phyloP scores from a whole-genome alignment of 345 rosid genomes.

The Stellera chamaejasme region DNA sequence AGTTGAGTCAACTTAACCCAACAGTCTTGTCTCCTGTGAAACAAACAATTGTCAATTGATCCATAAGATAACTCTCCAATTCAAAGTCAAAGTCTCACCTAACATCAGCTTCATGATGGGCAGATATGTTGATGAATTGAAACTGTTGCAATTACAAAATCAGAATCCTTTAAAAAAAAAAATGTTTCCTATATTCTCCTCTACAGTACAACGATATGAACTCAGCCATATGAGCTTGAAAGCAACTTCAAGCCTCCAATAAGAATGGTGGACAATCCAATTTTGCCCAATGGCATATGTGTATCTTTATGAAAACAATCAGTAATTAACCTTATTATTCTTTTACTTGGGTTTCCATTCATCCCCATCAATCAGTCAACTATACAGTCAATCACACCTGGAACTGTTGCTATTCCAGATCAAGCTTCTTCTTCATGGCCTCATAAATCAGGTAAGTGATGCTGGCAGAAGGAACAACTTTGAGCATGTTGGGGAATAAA shows the following conservation, averaged over 20 bases:
- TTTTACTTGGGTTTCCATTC: conserved; percentile 8
- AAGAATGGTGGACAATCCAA: conserved; percentile 20
- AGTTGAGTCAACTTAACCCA: too few relatives aligned
- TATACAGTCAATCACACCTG: conserved; percentile 18
- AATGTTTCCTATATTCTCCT: conserved; percentile 14
- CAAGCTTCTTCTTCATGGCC: conserved; percentile 72
- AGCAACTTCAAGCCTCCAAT: conserved; percentile 14
- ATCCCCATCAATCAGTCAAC: conserved; percentile 4
- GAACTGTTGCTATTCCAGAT: conserved; percentile 37
- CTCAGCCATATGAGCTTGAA: conserved; percentile 12
- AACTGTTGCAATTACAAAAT: conserved; percentile 15
- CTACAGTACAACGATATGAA: conserved; percentile 24
- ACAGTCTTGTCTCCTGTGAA: too few relatives aligned
- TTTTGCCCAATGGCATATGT: conserved; percentile 13
- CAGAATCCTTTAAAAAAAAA: not conserved
- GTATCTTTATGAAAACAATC: conserved; percentile 10
- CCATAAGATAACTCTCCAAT: too few relatives aligned
- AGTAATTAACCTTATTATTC: conserved; percentile 21
- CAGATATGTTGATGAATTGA: too few relatives aligned
- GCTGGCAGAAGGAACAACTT: conserved; percentile 47
- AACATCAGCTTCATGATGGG: too few relatives aligned
- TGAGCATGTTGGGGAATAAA: conserved; percentile 75
- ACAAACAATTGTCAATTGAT: too few relatives aligned
- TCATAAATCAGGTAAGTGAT: conserved; percentile 58
- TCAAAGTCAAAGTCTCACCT: too few relatives aligned